A percentile compares a stretch with the other conserved stretches of the same genome.
Evolutionary conservation across 352 stramenopile genomes (phyloP).

Genomic region (Pythium pyrilobum): DNA sequence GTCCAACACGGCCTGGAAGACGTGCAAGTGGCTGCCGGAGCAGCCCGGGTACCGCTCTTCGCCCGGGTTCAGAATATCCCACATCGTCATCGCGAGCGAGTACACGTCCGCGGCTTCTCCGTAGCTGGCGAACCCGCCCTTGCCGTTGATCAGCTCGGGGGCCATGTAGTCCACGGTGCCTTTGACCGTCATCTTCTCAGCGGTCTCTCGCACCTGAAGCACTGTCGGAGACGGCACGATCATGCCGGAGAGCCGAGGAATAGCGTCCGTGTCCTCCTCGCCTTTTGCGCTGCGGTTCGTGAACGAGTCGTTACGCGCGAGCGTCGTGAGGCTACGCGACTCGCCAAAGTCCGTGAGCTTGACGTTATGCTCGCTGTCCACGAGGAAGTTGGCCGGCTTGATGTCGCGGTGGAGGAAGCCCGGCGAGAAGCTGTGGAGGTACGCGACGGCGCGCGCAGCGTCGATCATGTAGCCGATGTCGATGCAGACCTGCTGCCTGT

Average conservation of each 20-base stretch:
- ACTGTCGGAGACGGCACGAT: slow-evolving; percentile 25
- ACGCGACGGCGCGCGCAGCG: slow-evolving; percentile 53
- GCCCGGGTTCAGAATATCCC: slow-evolving; percentile 47
- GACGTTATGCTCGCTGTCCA: slow-evolving; percentile 27
- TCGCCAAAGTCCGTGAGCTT: slow-evolving; percentile 29
- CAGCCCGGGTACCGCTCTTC: slow-evolving; percentile 29
- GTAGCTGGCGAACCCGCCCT: slow-evolving; percentile 22
- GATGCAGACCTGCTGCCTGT: slow-evolving; percentile 47
- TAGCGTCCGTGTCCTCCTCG: no score
- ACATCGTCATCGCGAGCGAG: slow-evolving; percentile 55
- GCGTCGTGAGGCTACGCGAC: slow-evolving; percentile 7
- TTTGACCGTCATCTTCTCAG: slow-evolving; percentile 28
- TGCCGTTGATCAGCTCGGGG: slow-evolving; percentile 44
- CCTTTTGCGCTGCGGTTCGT: not conserved
- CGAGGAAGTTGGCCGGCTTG: slow-evolving; percentile 33
- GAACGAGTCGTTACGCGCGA: not conserved
- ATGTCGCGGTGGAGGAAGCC: slow-evolving; percentile 55
- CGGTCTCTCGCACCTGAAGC: slow-evolving; percentile 20
- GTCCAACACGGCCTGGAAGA: slow-evolving; percentile 34
- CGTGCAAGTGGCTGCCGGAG: slow-evolving; percentile 25
- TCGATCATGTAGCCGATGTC: slow-evolving; percentile 18
- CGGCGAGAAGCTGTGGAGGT: slow-evolving; percentile 69
- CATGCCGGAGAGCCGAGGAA: no score
- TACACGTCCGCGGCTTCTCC: slow-evolving; percentile 48
- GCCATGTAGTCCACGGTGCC: slow-evolving; percentile 54